Evolutionary conservation across 805 yeast genomes (phyloP).

Genomic region (Citeromyces nyonsensis): DNA sequence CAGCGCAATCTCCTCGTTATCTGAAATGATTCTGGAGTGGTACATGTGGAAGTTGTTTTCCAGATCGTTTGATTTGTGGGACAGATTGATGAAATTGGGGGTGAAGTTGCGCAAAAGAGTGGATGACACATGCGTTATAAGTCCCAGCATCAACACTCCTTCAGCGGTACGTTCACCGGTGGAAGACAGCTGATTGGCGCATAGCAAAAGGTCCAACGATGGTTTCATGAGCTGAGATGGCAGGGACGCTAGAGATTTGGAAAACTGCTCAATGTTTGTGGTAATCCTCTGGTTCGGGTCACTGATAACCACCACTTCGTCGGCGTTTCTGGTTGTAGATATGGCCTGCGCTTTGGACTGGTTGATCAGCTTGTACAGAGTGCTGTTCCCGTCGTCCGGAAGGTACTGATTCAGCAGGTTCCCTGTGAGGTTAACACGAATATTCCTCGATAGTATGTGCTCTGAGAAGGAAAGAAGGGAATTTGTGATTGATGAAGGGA

Average conservation of each 20-base stretch:
- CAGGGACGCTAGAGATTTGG: slow-evolving; percentile 53
- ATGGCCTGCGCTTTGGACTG: slow-evolving; percentile 8
- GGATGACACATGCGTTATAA: slow-evolving; percentile 72
- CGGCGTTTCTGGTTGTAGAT: background rate
- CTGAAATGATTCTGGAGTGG: slow-evolving; percentile 68
- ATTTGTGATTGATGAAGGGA: slow-evolving; percentile 76
- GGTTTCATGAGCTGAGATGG: slow-evolving; percentile 83
- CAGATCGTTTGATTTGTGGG: slow-evolving; percentile 58
- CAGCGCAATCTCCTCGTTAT: slow-evolving; percentile 79
- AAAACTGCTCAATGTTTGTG: slow-evolving; percentile 61
- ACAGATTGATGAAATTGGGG: slow-evolving; percentile 79
- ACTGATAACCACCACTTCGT: slow-evolving; percentile 19
- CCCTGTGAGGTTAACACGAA: slow-evolving; percentile 51
- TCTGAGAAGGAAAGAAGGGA: slow-evolving; percentile 51
- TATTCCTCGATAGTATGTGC: slow-evolving; percentile 35
- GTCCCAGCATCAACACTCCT: slow-evolving; percentile 64
- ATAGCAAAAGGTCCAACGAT: slow-evolving; percentile 57
- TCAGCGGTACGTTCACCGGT: slow-evolving; percentile 60
- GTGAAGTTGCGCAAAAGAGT: slow-evolving; percentile 58
- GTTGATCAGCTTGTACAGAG: slow-evolving; percentile 60
- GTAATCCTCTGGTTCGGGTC: slow-evolving; percentile 81
- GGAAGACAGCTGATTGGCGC: slow-evolving; percentile 62
- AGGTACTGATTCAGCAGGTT: slow-evolving; percentile 56
- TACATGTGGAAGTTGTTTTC: slow-evolving; percentile 77
- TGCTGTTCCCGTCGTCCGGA: slow-evolving; percentile 49